These are phyloP conservation scores for Fusarium sp. DNA, from an alignment of 2,329 filamentous ascomycete species.

Conservation along the genomic window DNA sequence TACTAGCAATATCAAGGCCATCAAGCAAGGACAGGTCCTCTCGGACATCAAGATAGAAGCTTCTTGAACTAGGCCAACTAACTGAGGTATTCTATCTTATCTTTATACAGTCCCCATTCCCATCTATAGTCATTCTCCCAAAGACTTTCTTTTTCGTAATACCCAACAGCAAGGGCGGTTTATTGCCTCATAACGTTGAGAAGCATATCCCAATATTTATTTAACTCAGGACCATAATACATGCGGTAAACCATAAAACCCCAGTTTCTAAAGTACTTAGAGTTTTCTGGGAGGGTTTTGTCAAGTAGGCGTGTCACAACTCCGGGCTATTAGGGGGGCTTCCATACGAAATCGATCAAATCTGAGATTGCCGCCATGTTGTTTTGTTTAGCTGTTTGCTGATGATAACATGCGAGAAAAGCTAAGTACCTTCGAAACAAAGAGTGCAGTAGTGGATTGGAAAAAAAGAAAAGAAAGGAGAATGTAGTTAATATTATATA, in stretches of 20 bases:
- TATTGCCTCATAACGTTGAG: conserved; percentile 13
- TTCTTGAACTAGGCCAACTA: conserved; percentile 5
- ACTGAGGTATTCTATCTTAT: not conserved
- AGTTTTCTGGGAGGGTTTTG: conserved; percentile 9
- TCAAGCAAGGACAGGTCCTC: not conserved
- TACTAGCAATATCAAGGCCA: not conserved
- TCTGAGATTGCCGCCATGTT: not conserved
- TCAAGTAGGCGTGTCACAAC: not conserved
- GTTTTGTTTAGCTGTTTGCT: no score
- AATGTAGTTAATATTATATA: no score
- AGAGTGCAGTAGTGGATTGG: no score
- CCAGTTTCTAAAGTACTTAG: conserved; percentile 27
- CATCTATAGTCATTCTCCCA: not conserved
- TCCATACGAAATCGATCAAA: not conserved
- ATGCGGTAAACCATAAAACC: conserved; percentile 22
- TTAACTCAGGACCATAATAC: conserved; percentile 13
- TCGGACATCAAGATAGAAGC: conserved; percentile 1
- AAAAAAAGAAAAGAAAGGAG: no score
- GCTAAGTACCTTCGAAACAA: no score
- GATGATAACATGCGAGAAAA: no score
- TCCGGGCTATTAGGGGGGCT: not conserved
- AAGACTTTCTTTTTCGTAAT: not conserved
- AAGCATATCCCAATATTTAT: conserved; percentile 15
- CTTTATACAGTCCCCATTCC: not conserved
- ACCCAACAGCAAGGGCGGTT: conserved; percentile 11